Evolutionary conservation across 2,329 filamentous ascomycete species (phyloP).

Genomic region (Penicillium sp.): DNA sequence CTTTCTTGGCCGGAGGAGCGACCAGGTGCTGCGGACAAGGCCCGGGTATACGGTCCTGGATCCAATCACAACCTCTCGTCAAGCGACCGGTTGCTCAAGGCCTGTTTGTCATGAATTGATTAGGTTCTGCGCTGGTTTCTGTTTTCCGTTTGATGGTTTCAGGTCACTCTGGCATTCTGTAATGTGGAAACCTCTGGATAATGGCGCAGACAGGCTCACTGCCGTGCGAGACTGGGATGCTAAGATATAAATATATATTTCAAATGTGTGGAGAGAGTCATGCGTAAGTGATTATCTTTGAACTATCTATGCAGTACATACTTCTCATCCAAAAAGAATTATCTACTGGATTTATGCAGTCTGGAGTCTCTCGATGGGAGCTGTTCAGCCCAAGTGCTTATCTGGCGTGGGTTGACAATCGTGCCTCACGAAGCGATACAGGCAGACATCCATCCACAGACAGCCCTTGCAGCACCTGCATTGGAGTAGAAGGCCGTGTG

Average conservation of each 20-base stretch:
- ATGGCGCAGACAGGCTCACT: slow-evolving; percentile 10
- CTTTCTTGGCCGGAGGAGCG: not conserved
- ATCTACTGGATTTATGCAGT: not conserved
- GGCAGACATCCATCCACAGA: not conserved
- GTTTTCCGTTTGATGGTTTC: not conserved
- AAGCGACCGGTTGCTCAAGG: slow-evolving; percentile 5
- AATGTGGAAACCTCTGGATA: not conserved
- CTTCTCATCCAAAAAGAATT: not conserved
- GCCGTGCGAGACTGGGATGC: not conserved
- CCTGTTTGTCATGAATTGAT: not conserved
- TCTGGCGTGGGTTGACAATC: not conserved
- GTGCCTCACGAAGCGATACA: no score
- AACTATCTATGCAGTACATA: not conserved
- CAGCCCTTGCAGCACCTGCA: not conserved
- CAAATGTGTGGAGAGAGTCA: not conserved
- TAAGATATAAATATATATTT: not conserved
- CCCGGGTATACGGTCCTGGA: not conserved
- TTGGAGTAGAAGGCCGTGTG: no score
- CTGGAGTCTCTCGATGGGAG: not conserved
- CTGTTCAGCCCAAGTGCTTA: not conserved
- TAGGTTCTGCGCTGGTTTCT: not conserved
- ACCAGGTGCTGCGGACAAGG: not conserved
- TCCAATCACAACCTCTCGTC: not conserved
- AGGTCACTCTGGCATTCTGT: not conserved
- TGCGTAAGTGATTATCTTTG: not conserved